Evolutionary conservation across 2,329 filamentous ascomycete species (phyloP), one percentile per base, ranked within the genome.

Genomic region (Celoporthe dispersa): DNA sequence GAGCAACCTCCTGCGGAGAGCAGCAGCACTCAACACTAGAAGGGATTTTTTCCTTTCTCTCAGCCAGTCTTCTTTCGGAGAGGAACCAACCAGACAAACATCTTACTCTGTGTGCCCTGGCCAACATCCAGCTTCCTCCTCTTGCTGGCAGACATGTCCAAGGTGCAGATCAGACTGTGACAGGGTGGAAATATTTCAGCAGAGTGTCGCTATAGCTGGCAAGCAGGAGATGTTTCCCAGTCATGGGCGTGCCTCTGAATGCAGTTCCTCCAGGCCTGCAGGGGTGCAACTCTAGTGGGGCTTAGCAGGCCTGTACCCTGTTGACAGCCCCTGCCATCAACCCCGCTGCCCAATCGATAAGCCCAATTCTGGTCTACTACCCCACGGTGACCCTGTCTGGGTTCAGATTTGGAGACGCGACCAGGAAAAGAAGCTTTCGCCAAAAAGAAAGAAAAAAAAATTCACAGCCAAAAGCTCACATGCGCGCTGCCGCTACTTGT

Each of bases 1-100:
- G 64, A 82, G 75, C 3, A 83, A 75, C 68, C 77, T 80, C 68
- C 80, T 80, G 2, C 83, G 78, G 48, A 83, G 76, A 31, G 83
- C 82, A 75, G 84, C 83, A 28, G 83, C 83, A 75, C 83, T 84
- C 78, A 83, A 78, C 25, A 76, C 79, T 82, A 65, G 64, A 22
- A 19, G 71, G 71, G 16, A 33, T 19, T 55, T 25, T 22, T 31
- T 25, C 41, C 8, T 33, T n/a, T n/a, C 61, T 48, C 66, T 70
- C 73, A 75, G 64, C 61, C n/a, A 48, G 31, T 31, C 12, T 61
- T 48, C 22, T 39, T 19, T 25, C 9, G 1, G 7, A n/a, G 22
- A n/a, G 22, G 19, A 12, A 4, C 44, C 28, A 25, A 61, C 39
- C 19, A 14, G 39, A 59, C 37, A 28, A 9, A 37, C 51, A 19